Conservation (phyloP, 2,329 filamentous ascomycete species). For the Aspergillus sp. region DNA sequence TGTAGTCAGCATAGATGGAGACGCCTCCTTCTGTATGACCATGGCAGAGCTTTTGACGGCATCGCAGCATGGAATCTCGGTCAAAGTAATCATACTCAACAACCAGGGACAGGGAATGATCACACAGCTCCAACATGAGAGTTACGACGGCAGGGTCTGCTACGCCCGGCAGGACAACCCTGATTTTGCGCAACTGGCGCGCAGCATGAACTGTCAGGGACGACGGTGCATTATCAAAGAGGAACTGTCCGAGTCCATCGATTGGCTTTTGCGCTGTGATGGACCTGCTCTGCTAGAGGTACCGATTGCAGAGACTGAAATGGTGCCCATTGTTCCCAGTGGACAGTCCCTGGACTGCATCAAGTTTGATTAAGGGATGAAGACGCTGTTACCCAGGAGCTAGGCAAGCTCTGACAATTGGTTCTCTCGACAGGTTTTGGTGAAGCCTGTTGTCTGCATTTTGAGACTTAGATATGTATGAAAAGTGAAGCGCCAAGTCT, state of each 20-base stretch:
- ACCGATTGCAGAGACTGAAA: background rate
- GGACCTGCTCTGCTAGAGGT: constrained; percentile 7
- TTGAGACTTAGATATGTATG: too few species aligned
- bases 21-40: constrained; percentile 2
- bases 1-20: constrained; percentile 1
- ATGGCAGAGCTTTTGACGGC: constrained; percentile 2
- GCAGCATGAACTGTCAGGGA: constrained; percentile 3
- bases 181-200: background rate
- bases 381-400: background rate
- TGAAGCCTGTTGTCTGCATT: too few species aligned
- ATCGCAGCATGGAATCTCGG: background rate
- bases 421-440: too few species aligned
- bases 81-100: constrained; percentile 1
- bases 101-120: constrained; percentile 1
- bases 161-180: background rate
- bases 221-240: background rate
- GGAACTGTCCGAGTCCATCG: background rate
- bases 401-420: too few species aligned
- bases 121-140: background rate
- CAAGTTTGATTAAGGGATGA: constrained; percentile 1
- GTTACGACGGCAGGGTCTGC: background rate
- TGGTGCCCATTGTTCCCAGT: constrained; percentile 4
- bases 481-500: too few species aligned
- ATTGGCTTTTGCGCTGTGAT: constrained; percentile 3
- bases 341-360: constrained; percentile 2